phyloP scores from a whole-genome alignment of 2,329 filamentous ascomycete genomes.

The Gyromitra esculenta region DNA sequence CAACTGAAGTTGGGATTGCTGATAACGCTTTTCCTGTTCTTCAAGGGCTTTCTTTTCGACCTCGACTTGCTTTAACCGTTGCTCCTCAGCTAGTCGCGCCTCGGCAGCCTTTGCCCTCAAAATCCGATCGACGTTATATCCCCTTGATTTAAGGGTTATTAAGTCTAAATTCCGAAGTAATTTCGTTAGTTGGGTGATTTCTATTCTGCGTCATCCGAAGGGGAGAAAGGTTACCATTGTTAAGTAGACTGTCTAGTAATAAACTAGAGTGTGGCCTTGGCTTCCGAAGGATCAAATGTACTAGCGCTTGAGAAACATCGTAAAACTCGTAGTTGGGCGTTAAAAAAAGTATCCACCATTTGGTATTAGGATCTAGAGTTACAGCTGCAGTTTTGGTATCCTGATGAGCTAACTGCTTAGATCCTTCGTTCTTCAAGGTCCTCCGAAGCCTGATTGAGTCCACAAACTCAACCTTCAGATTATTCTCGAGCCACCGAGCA shows the following conservation, averaged over 20 bases:
- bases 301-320: slow-evolving; percentile 88
- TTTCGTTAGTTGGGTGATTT: background rate
- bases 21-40: slow-evolving; percentile 62
- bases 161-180: slow-evolving; percentile 73
- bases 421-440: slow-evolving; percentile 54
- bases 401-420: slow-evolving; percentile 51
- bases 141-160: slow-evolving; percentile 80
- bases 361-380: slow-evolving; percentile 51
- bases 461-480: slow-evolving; percentile 80
- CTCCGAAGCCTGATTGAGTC: slow-evolving; percentile 74
- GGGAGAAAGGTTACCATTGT: slow-evolving; percentile 50
- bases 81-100: slow-evolving; percentile 84
- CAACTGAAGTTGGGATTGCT: slow-evolving; percentile 42
- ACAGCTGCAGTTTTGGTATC: slow-evolving; percentile 79
- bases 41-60: slow-evolving; percentile 72
- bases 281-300: slow-evolving; percentile 79
- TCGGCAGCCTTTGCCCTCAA: slow-evolving; percentile 87
- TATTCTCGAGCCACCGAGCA: slow-evolving; percentile 87
- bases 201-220: too few relatives aligned
- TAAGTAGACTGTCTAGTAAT: slow-evolving; percentile 89
- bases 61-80: slow-evolving; percentile 77
- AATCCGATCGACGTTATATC: slow-evolving; percentile 97
- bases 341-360: slow-evolving; percentile 71
- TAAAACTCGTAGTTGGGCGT: slow-evolving; percentile 81
- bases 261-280: slow-evolving; percentile 89